Conservation (phyloP, 2,329 filamentous ascomycete species). For the Alternaria brassicae region DNA sequence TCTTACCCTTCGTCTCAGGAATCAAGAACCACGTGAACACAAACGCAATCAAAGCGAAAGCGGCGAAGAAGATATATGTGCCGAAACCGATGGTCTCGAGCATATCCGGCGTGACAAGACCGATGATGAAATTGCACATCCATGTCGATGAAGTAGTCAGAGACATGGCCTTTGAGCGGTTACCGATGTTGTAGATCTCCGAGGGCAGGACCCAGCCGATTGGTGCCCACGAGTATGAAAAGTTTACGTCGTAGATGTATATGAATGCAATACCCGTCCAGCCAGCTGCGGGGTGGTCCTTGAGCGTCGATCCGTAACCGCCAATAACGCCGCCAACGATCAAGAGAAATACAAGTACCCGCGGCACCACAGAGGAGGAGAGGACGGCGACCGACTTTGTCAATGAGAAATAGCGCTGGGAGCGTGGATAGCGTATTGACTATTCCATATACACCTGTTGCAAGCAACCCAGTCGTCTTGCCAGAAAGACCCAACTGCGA, state of each 20-base stretch:
- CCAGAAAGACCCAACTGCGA: constrained; percentile 65
- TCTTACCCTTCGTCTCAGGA: constrained; percentile 76
- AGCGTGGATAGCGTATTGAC: constrained; percentile 66
- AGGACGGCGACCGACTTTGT: constrained; percentile 68
- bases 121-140: constrained; percentile 78
- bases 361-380: constrained; percentile 69
- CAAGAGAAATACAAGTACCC: constrained; percentile 73
- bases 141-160: constrained; percentile 78
- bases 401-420: constrained; percentile 70
- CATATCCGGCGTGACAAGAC: constrained; percentile 72
- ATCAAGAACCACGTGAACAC: constrained; percentile 64
- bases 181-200: constrained; percentile 75
- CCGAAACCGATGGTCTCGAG: constrained; percentile 64
- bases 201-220: constrained; percentile 76
- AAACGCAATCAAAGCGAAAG: constrained; percentile 55
- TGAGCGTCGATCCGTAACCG: constrained; percentile 65
- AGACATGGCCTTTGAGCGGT: constrained; percentile 72
- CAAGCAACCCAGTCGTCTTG: constrained; percentile 77
- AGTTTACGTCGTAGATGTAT: constrained; percentile 60
- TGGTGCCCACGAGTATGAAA: constrained; percentile 74
- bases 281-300: constrained; percentile 65
- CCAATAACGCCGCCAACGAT: constrained; percentile 75
- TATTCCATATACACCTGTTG: constrained; percentile 67
- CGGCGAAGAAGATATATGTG: constrained; percentile 61
- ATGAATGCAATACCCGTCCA: constrained; percentile 74